These are phyloP conservation scores for Solanum chacoense DNA, from an alignment of 305 asterid genomes.

Conservation along the genomic window DNA sequence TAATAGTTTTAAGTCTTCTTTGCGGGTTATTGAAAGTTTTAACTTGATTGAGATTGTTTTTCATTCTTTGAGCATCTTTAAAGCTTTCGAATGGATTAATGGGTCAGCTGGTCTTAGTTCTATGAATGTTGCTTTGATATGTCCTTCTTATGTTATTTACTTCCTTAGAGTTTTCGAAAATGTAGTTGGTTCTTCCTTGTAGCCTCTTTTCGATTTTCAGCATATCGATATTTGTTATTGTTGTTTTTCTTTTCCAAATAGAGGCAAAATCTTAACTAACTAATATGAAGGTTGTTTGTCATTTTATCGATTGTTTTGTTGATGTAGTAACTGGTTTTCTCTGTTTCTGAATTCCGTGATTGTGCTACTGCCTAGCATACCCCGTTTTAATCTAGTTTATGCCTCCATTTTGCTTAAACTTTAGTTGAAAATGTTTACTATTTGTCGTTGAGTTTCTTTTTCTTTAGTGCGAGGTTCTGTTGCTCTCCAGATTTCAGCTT, in stretches of 20 bases:
- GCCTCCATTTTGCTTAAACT: background rate
- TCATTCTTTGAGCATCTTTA: background rate
- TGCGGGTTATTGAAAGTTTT: background rate
- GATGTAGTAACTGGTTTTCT: background rate
- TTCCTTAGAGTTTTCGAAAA: background rate
- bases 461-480: background rate
- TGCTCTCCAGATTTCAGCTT: background rate
- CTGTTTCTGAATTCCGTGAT: background rate
- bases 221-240: too few species aligned
- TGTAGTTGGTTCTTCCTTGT: background rate
- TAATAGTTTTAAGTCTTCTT: background rate
- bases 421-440: background rate
- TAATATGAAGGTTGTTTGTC: background rate
- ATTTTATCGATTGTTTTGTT: too few species aligned
- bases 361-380: background rate
- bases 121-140: background rate
- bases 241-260: background rate
- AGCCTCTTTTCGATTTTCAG: background rate
- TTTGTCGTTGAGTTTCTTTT: background rate
- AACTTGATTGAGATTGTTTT: background rate
- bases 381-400: background rate
- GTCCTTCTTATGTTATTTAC: background rate
- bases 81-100: background rate
- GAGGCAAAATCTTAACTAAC: background rate
- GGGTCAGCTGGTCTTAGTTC: background rate